These are phyloP conservation scores for Trichoderma hamatum DNA, from an alignment of 2,329 filamentous ascomycete genomes.

Conservation along the genomic window DNA sequence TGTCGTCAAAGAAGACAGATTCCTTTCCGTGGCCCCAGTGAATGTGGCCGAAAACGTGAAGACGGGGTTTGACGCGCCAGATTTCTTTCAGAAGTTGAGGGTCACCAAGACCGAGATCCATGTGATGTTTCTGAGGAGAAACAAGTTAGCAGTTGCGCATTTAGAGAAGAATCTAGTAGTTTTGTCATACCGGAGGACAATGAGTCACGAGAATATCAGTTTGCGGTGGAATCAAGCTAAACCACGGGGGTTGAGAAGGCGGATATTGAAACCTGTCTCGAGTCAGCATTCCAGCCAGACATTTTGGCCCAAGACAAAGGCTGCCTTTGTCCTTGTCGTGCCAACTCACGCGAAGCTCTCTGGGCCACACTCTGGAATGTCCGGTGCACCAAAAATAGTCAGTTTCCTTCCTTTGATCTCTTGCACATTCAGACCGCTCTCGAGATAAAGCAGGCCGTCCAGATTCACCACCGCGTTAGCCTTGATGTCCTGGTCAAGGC, in stretches of 20 bases:
- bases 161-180: not conserved
- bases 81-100: constrained; percentile 70
- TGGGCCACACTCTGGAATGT: constrained; percentile 76
- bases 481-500: constrained; percentile 59
- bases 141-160: constrained; percentile 1
- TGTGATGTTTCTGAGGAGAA: constrained; percentile 60
- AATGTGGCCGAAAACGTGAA: constrained; percentile 86
- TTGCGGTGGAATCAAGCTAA: constrained; percentile 67
- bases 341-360: constrained; percentile 60
- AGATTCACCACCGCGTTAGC: constrained; percentile 61
- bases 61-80: constrained; percentile 71
- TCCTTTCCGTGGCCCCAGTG: constrained; percentile 75
- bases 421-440: constrained; percentile 67
- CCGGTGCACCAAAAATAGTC: constrained; percentile 75
- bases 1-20: constrained; percentile 72
- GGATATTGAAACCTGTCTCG: constrained; percentile 70
- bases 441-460: constrained; percentile 72
- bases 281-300: not conserved
- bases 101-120: constrained; percentile 71
- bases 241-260: constrained; percentile 68
- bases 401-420: constrained; percentile 61
- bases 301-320: not conserved
- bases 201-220: constrained; percentile 83
- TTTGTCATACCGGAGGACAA: constrained; percentile 63
- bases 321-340: not conserved